Base-by-base conservation (phyloP, 257 asterid genomes). In the Primulina huaijiensis region DNA sequence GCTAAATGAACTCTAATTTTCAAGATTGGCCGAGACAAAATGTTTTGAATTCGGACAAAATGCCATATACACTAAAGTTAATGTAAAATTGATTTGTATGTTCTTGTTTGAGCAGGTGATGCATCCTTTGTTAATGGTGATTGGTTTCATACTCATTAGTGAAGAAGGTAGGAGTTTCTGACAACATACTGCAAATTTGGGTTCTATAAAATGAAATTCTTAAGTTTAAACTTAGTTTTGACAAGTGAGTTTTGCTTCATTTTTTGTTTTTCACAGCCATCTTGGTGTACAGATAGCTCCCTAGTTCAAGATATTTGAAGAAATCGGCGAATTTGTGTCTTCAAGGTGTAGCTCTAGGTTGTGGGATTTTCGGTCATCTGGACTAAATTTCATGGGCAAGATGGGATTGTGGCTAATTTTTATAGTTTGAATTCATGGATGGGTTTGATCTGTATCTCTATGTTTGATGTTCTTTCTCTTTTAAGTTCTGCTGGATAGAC, bases 391-490 rank as follows among this genome's bases (percentile, higher is more conserved):
- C 92, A 88, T 7, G 76, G 95, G 2, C 81, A 84, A 79, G 87
- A 88, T 75, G 98, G 98, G 59, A 69, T 92, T 81, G 84, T 92
- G 56, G 96, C 92, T 73, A 89, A 92, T 75, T 92, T 90, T 76
- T 90, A 75, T 78, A 92, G 95, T 72, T 72, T 92, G 86, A 96
- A 92, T 74, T 92, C 98, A n/a, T 92, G 98, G 97, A 83, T 92
- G 97, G 97, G 96, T 27, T 43, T 92, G 43, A 69, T 76, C 60
- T 92, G 97, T 71, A 53, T 90, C 65, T 66, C 75, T 76, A 72
- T 92, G 73, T 92, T 89, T 79, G 0, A 16, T 11, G 64, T 61
- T 58, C 43, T 34, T 59, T 35, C 56, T 43, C 10, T 33, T 33
- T 62, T 11, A 17, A 14, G 30, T 34, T 25, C 14, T 7, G 25